Evolutionary conservation across 2,329 filamentous ascomycete genomes (phyloP).

Genomic region (Helicocarpus griseus): DNA sequence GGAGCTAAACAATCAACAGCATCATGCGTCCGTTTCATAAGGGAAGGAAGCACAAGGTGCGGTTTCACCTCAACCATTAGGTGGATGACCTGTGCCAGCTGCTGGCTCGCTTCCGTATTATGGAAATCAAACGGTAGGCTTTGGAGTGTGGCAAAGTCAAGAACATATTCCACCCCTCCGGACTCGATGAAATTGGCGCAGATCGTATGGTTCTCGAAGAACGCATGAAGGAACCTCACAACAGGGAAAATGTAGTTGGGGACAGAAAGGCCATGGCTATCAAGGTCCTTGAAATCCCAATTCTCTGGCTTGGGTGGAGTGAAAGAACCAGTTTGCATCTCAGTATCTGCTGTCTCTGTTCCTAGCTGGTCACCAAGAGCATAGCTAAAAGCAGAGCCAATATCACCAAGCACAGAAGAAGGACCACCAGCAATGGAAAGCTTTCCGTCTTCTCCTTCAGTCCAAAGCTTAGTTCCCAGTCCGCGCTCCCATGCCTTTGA

Average conservation of each 20-base stretch:
- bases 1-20: conserved; percentile 59
- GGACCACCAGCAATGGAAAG: conserved; percentile 50
- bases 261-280: conserved; percentile 44
- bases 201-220: conserved; percentile 64
- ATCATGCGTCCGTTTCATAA: conserved; percentile 63
- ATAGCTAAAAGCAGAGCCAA: conserved; percentile 22
- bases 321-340: conserved; percentile 9
- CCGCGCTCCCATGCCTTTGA: conserved; percentile 58
- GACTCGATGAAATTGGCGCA: conserved; percentile 65
- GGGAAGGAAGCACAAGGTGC: conserved; percentile 68
- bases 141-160: conserved; percentile 75
- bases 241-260: conserved; percentile 65
- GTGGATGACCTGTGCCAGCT: conserved; percentile 64
- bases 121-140: conserved; percentile 68
- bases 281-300: conserved; percentile 40
- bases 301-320: conserved; percentile 16
- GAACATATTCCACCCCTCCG: conserved; percentile 71
- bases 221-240: conserved; percentile 66
- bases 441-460: conserved; percentile 49
- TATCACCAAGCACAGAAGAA: conserved; percentile 24
- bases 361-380: conserved; percentile 19
- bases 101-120: conserved; percentile 56
- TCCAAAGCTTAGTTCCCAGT: conserved; percentile 71
- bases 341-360: conserved; percentile 19
- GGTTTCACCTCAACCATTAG: conserved; percentile 72